phyloP scores from a whole-genome alignment of 2,329 filamentous ascomycete genomes.

The Nemania sp. region DNA sequence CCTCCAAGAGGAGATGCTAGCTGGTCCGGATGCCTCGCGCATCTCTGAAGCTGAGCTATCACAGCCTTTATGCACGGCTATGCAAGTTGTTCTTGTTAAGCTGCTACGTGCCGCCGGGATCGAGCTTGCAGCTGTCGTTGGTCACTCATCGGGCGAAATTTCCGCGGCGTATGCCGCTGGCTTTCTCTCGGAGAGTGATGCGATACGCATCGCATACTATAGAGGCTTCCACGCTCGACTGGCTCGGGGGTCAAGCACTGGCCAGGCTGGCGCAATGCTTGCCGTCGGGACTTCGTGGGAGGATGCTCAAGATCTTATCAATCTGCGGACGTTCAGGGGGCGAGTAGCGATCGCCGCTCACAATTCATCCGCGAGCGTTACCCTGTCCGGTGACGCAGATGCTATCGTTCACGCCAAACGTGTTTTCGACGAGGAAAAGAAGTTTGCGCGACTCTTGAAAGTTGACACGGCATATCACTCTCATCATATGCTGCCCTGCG shows the following conservation, averaged over 20 bases:
- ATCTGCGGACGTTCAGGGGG: slow-evolving; percentile 32
- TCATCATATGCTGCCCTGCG: slow-evolving; percentile 41
- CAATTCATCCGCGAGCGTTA: slow-evolving; percentile 44
- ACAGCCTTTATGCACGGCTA: slow-evolving; percentile 36
- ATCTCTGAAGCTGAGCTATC: slow-evolving; percentile 33
- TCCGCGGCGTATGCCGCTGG: slow-evolving; percentile 53
- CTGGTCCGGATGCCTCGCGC: slow-evolving; percentile 30
- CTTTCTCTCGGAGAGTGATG: slow-evolving; percentile 44
- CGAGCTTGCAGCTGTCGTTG: slow-evolving; percentile 25
- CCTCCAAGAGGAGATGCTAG: slow-evolving; percentile 29
- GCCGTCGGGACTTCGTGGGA: slow-evolving; percentile 46
- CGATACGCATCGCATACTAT: slow-evolving; percentile 50
- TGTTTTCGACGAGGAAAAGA: slow-evolving; percentile 28
- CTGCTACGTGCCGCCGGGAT: slow-evolving; percentile 19
- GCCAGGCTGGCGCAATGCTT: slow-evolving; percentile 49
- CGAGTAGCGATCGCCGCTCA: slow-evolving; percentile 37
- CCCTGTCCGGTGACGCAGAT: slow-evolving; percentile 40
- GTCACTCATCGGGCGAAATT: slow-evolving; percentile 47
- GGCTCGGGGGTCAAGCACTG: slow-evolving; percentile 12
- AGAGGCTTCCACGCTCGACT: slow-evolving; percentile 43
- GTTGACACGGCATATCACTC: slow-evolving; percentile 48
- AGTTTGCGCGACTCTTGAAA: slow-evolving; percentile 38
- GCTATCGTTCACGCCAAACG: slow-evolving; percentile 33
- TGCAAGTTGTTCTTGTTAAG: slow-evolving; percentile 32
- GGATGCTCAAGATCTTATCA: slow-evolving; percentile 39